Conservation (phyloP, 169 alveolate genomes). For the Fabrea salina region DNA sequence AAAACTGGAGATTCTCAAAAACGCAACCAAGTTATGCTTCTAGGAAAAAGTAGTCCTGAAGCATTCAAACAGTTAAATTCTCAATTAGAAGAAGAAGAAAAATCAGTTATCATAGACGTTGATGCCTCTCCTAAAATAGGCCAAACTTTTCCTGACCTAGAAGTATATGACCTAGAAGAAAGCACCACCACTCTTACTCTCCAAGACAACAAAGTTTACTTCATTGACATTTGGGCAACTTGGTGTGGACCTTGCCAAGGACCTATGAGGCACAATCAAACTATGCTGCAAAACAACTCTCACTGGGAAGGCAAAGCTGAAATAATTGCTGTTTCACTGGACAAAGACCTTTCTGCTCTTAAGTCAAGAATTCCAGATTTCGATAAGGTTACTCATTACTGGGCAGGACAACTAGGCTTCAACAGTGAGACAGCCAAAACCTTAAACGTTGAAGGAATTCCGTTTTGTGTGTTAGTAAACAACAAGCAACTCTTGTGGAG, state of each 20-base stretch:
- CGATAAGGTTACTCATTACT: not conserved
- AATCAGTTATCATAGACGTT: not conserved
- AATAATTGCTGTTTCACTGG: not conserved
- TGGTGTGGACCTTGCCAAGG: slow-evolving; percentile 37
- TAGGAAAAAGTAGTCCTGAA: not conserved
- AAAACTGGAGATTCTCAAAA: not conserved
- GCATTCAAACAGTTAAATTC: not conserved
- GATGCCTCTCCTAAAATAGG: not conserved
- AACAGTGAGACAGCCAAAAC: not conserved
- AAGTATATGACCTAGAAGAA: not conserved
- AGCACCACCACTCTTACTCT: not conserved
- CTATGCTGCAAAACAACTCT: slow-evolving; percentile 27
- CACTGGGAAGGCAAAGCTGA: slow-evolving; percentile 28
- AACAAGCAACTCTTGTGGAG: not conserved
- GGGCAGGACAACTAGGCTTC: not conserved
- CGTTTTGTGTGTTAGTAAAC: not conserved
- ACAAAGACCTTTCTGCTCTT: slow-evolving; percentile 7
- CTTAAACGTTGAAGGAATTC: not conserved
- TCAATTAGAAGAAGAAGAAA: not conserved
- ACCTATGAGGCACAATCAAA: slow-evolving; percentile 35
- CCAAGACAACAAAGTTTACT: not conserved
- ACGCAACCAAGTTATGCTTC: not conserved
- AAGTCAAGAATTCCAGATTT: not conserved
- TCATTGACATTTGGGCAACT: slow-evolving; percentile 13
- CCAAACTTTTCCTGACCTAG: not conserved